phyloP scores from a whole-genome alignment of 140 eudicot species.

The Ambrosia hybrid region DNA sequence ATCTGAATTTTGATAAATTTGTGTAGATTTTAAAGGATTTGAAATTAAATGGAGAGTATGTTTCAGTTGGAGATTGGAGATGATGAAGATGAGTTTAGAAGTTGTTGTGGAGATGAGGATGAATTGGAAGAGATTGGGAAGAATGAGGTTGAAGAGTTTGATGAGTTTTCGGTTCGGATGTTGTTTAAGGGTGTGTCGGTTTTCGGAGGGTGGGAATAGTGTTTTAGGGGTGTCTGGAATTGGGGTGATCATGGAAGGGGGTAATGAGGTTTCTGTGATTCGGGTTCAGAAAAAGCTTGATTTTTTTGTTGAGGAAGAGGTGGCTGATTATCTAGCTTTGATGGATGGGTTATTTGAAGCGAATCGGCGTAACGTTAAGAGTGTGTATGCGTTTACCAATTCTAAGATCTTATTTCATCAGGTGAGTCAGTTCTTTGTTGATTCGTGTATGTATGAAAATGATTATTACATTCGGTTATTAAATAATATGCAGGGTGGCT shows the following conservation, averaged over 20 bases:
- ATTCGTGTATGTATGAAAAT: neutral
- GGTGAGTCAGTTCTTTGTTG: slow-evolving; percentile 36
- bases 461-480: neutral
- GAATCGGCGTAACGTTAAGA: slow-evolving; percentile 28
- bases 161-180: slow-evolving; percentile 54
- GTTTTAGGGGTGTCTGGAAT: slow-evolving; percentile 63
- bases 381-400: slow-evolving; percentile 68
- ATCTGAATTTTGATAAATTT: slow-evolving; percentile 23
- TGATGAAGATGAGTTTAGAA: slow-evolving; percentile 71
- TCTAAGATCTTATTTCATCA: slow-evolving; percentile 57
- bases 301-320: slow-evolving; percentile 61
- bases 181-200: slow-evolving; percentile 76
- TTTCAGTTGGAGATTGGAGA: slow-evolving; percentile 46
- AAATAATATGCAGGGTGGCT: no score
- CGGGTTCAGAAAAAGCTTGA: slow-evolving; percentile 85
- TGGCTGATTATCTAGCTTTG: slow-evolving; percentile 79
- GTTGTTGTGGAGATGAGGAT: slow-evolving; percentile 68
- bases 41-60: slow-evolving; percentile 40
- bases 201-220: slow-evolving; percentile 42
- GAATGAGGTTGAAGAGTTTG: slow-evolving; percentile 29
- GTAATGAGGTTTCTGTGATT: slow-evolving; percentile 33
- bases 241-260: slow-evolving; percentile 71
- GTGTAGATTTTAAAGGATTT: slow-evolving; percentile 10
- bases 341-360: slow-evolving; percentile 78
- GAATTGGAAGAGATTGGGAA: slow-evolving; percentile 46